Conservation (phyloP, 2,329 filamentous ascomycete genomes). For the Fusarium subtropicale region DNA sequence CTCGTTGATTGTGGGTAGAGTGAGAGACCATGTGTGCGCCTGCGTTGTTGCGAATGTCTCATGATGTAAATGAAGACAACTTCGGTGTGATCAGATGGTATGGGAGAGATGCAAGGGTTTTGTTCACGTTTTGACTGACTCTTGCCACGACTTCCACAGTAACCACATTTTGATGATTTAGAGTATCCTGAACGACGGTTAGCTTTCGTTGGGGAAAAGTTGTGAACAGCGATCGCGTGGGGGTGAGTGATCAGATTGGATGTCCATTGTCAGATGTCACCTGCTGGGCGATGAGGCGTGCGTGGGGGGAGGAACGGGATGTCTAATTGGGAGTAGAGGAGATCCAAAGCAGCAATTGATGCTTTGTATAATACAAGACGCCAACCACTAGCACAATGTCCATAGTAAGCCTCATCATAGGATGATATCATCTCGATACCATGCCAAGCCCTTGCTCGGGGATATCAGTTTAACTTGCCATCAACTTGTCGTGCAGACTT, state of each 20-base stretch:
- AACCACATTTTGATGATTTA: slow-evolving; percentile 64
- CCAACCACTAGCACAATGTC: background rate
- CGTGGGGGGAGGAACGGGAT: slow-evolving; percentile 17
- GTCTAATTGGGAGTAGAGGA: background rate
- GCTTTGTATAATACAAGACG: background rate
- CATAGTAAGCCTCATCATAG: slow-evolving; percentile 8
- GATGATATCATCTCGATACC: background rate
- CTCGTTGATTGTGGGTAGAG: background rate
- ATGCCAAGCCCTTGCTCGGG: background rate
- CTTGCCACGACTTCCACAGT: slow-evolving; percentile 61
- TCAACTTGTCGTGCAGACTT: background rate
- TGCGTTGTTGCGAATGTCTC: slow-evolving; percentile 1
- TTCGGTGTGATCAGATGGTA: background rate
- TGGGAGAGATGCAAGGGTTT: slow-evolving; percentile 17
- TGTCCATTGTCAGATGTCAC: slow-evolving; percentile 25
- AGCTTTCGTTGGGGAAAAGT: slow-evolving; percentile 28
- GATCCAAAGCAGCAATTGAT: background rate
- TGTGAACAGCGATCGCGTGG: slow-evolving; percentile 34
- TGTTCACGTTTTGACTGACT: slow-evolving; percentile 63
- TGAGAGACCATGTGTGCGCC: slow-evolving; percentile 5
- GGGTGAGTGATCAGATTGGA: slow-evolving; percentile 32
- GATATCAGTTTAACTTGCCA: background rate
- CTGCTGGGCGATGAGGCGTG: slow-evolving; percentile 18
- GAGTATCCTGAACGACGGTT: slow-evolving; percentile 59
- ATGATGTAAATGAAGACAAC: slow-evolving; percentile 13